Evolutionary conservation across 805 yeast species (phyloP), one percentile per base, ranked within the genome.

Genomic region (Tetrapisispora pingtungensis): DNA sequence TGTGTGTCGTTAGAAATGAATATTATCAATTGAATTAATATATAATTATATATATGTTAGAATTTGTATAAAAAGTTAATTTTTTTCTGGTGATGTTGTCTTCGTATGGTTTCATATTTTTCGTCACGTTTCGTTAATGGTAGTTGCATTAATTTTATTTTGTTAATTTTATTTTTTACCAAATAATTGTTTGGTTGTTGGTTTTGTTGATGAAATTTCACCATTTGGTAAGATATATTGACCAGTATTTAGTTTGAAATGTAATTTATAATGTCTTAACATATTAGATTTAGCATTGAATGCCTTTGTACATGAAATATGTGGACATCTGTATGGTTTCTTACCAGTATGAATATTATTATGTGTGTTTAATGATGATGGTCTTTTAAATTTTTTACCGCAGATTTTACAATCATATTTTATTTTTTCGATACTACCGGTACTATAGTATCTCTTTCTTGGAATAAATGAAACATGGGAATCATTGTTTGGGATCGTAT

Each of bases 341-440:
- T 86, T 90, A 20, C 96, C 96, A 1, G 95, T 85, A 56, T 86
- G 96, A 28, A 85, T 72, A 49, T 95, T 70, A 57, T 76, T 66
- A 65, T 87, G 96, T 0, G 95, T 86, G 38, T 88, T 66, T 49
- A 87, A 67, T 56, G 87, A 86, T 14, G 95, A 95, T 35, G 95
- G 89, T 58, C 88, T 93, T 0, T 93, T 81, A 55, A 87, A 87
- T 44, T 77, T 62, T 59, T 86, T 86, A 18, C 77, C 80, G 64
- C 96, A 87, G 52, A 69, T 77, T n/a, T 71, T 68, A 57, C 96
- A 87, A 52, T 72, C 77, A 49, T 70, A 52, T 40, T 47, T 53
- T n/a, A 40, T 43, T 12, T 42, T 44, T 13, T 42, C 43, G 32
- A 38, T 24, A 31, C 40, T 28, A 12, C 38, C 43, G 10, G 37